These are phyloP conservation scores for Ilex asprella DNA, from an alignment of 257 asterid species.

Conservation along the genomic window DNA sequence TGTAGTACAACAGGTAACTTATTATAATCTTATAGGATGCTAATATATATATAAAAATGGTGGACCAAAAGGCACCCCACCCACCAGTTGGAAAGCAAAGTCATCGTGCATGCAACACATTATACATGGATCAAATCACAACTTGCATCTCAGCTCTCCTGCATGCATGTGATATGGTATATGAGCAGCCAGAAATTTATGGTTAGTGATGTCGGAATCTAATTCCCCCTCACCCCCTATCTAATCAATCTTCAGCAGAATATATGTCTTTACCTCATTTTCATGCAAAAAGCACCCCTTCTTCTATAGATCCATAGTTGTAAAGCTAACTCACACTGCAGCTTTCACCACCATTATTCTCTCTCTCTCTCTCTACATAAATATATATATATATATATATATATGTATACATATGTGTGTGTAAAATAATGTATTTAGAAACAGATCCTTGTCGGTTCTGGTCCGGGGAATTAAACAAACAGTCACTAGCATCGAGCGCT, in stretches of 20 bases:
- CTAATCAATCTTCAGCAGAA: slow-evolving; percentile 10
- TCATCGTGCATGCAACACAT: not conserved
- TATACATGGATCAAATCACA: not conserved
- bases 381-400: too few species aligned
- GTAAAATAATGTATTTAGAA: too few species aligned
- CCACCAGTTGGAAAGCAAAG: too few species aligned
- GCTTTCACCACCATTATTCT: slow-evolving; percentile 19
- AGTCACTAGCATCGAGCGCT: too few species aligned
- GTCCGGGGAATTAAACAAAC: too few species aligned
- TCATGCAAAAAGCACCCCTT: slow-evolving; percentile 21
- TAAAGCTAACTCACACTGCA: slow-evolving; percentile 18
- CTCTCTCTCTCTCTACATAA: not conserved
- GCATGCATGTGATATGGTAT: not conserved
- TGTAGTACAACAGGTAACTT: too few species aligned
- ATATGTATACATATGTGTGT: too few species aligned
- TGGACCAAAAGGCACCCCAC: too few species aligned
- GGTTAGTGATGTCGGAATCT: slow-evolving; percentile 26
- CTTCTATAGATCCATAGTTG: slow-evolving; percentile 13
- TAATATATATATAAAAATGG: too few species aligned
- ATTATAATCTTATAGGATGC: not conserved
- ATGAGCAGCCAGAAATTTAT: not conserved
- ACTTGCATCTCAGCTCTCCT: not conserved
- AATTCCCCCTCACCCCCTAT: slow-evolving; percentile 15
- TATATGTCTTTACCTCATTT: slow-evolving; percentile 24
- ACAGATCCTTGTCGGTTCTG: too few species aligned